Evolutionary conservation across 768 basidiomycete species (phyloP).

Genomic region (Ephemerocybe angulata): DNA sequence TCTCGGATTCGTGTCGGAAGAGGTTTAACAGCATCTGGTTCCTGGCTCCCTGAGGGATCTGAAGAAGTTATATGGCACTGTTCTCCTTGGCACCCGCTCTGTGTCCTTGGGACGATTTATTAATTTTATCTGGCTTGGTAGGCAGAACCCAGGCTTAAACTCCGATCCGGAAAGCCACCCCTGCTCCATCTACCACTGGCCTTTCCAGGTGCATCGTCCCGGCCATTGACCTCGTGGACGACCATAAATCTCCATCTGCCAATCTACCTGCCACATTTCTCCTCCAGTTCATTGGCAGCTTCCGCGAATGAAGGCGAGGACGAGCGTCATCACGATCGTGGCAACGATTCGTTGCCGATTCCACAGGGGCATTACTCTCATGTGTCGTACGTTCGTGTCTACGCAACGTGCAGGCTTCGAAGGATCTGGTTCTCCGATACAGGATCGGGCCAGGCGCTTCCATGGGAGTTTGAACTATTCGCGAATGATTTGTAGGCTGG

Average conservation of each 20-base stretch:
- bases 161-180: conserved; percentile 36
- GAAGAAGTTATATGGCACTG: background rate
- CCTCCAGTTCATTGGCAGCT: conserved; percentile 35
- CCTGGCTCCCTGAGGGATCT: background rate
- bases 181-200: conserved; percentile 69
- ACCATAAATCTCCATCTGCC: conserved; percentile 62
- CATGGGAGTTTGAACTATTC: conserved; percentile 80
- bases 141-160: conserved; percentile 53
- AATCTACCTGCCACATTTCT: conserved; percentile 57
- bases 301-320: conserved; percentile 6
- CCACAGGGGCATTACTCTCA: conserved; percentile 62
- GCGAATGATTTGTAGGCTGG: conserved; percentile 24
- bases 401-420: conserved; percentile 72
- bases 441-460: conserved; percentile 47
- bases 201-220: conserved; percentile 55
- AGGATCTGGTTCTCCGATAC: conserved; percentile 73
- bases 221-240: conserved; percentile 65
- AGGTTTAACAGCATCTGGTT: background rate
- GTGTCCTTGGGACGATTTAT: background rate
- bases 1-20: background rate
- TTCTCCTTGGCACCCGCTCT: background rate
- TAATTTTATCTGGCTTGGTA: conserved; percentile 23
- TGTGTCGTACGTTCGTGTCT: conserved; percentile 69
- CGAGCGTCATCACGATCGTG: background rate
- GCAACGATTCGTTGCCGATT: conserved; percentile 9